phyloP scores from a whole-genome alignment of 2,329 filamentous ascomycete genomes.

The Epichloe hybrida region DNA sequence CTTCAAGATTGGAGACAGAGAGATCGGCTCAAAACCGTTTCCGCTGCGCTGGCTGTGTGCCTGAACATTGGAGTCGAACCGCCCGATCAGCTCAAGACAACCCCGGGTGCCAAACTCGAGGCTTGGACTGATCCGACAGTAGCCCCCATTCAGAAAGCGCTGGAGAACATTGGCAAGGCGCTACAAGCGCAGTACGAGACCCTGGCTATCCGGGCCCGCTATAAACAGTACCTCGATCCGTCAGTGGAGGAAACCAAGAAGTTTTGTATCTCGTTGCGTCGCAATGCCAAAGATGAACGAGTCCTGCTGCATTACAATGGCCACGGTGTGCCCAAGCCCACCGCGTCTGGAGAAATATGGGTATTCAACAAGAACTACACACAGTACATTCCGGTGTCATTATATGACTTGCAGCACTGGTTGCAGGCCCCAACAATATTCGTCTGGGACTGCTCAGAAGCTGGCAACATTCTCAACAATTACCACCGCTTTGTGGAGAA shows the following conservation, averaged over 20 bases:
- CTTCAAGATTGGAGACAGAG: constrained; percentile 96
- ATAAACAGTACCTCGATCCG: constrained; percentile 92
- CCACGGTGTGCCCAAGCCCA: constrained; percentile 91
- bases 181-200: constrained; percentile 96
- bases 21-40: constrained; percentile 91
- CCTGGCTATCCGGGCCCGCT: constrained; percentile 84
- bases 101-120: constrained; percentile 82
- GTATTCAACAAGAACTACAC: constrained; percentile 99
- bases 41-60: constrained; percentile 84
- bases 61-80: constrained; percentile 96
- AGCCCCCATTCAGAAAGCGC: constrained; percentile 66
- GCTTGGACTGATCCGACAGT: constrained; percentile 91
- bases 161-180: constrained; percentile 91
- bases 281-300: constrained; percentile 90
- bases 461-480: constrained; percentile 87
- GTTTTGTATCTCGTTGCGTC: constrained; percentile 77
- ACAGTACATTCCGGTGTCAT: constrained; percentile 91
- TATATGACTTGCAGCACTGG: constrained; percentile 94
- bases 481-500: constrained; percentile 92
- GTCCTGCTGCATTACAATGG: constrained; percentile 99
- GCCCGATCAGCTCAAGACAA: constrained; percentile 92
- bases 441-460: constrained; percentile 95
- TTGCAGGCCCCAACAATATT: constrained; percentile 90
- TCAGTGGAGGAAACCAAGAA: constrained; percentile 97
- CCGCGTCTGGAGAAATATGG: constrained; percentile 93